Evolutionary conservation across 2,329 filamentous ascomycete species (phyloP), one percentile per base, ranked within the genome.

Genomic region (Dendryphion nanum): DNA sequence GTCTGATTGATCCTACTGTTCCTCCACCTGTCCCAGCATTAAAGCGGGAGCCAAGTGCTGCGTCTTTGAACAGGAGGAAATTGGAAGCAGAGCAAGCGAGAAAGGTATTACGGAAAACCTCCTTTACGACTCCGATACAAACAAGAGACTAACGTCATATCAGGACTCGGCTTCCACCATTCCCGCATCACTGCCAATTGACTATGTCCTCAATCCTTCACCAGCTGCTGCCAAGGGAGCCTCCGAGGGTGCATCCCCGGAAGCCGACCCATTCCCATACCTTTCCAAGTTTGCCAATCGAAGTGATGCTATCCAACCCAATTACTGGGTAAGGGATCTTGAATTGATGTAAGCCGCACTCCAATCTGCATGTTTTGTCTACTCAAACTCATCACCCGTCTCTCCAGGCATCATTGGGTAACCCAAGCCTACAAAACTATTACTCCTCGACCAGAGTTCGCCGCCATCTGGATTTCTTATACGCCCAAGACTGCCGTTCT

Each of bases 401-500:
- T n/a, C 2, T 12, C 23, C 31, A 63, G 57, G 50, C 57, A 64
- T 34, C 55, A 63, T 35, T 64, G 59, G 59, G 57, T 55, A 17
- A 50, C 49, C 8, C 53, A 58, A 18, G 51, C 58, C 1, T 53
- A 51, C 20, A 42, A 48, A 15, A 43, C 46, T 5, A 21, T 66
- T 8, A 53, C 59, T 17, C 44, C 49, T 15, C 44, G 50, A 20
- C 45, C 53, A 10, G 55, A 64, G 20, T 51, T 57, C 26, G 45
- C 41, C 30, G 35, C 55, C 3, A 49, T 55, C n/a, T 71, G 65
- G 65, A 53, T 50, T 36, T 40, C 61, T 7, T 45, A 51, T 2
- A 55, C 63, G 13, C 64, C 68, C 1, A 53, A 59, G 30, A 47
- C 66, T 31, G 67, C 66, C 18, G 48, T 61, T 6, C 37, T 43